Base-by-base conservation (phyloP, 2,329 filamentous ascomycete genomes). In the Diplodia scrobiculata region DNA sequence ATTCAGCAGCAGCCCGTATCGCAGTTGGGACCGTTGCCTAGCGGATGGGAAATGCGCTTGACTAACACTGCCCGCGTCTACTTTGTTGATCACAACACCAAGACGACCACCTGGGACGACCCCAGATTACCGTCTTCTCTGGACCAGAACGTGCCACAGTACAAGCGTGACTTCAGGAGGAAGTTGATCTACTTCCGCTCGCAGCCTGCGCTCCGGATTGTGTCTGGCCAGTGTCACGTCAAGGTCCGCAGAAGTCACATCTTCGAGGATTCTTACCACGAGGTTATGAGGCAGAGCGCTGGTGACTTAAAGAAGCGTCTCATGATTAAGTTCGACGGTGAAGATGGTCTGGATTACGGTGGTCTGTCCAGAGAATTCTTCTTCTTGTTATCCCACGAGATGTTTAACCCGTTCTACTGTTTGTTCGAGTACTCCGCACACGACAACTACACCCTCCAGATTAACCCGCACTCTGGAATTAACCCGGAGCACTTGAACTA, bases 351-450 rank as follows among this genome's bases (percentile, higher is more conserved):
- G 68, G 95, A 99, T 80, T 99, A 99, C 75, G 95, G 95, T 78
- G 95, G 95, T 84, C 85, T 99, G 66, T 99, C 95, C 67, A 87
- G 93, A 86, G 95, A 99, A 80, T 99, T 99, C 84, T 99, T 99
- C 84, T 99, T 99, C 87, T 84, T 99, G 48, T 87, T 99, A 65
- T 98, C 94, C 17, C 95, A 99, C 81, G 95, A 99, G 83, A 99
- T 99, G 95, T 99, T 99, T 83, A 99, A 99, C 79, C 95, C 95
- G 36, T 99, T 99, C 82, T 99, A 99, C 83, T 99, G 95, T 78
- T 84, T 99, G 64, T 99, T 99, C 83, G 95, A 99, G 81, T 99
- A 99, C 80, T 98, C 95, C 29, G 95, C 95, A 47, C 95, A 99
- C 83, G 95, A 99, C 87, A 99, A 99, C 82, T 99, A 99, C 82